Conservation (phyloP, 345 rosid species). For the Bretschneidera sinensis region DNA sequence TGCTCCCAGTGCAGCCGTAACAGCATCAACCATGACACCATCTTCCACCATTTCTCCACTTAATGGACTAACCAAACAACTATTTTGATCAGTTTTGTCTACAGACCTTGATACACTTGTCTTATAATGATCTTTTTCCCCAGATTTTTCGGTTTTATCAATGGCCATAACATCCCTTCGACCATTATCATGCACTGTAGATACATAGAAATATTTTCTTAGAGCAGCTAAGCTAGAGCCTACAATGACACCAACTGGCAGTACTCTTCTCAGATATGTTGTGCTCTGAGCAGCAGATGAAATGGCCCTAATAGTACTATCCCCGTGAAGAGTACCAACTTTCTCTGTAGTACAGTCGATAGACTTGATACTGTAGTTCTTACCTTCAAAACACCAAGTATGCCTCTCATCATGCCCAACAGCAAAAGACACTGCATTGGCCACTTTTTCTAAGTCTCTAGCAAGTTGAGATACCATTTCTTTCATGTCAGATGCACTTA, state of each 20-base stretch:
- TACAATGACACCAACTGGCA: constrained; percentile 78
- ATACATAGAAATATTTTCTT: constrained; percentile 59
- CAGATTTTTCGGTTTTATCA: constrained; percentile 13
- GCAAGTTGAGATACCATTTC: constrained; percentile 49
- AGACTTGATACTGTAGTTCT: constrained; percentile 19
- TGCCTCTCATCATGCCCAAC: constrained; percentile 33
- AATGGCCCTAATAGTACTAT: constrained; percentile 52
- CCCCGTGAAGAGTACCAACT: constrained; percentile 56
- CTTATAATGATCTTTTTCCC: constrained; percentile 12
- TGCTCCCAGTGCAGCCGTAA: constrained; percentile 91
- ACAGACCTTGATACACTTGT: constrained; percentile 13
- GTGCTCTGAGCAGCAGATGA: constrained; percentile 68
- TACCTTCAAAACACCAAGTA: constrained; percentile 34
- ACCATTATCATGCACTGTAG: constrained; percentile 29
- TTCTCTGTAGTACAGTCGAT: constrained; percentile 33
- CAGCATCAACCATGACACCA: constrained; percentile 74
- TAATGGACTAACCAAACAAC: constrained; percentile 16
- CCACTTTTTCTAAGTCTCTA: constrained; percentile 61
- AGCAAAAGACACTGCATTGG: constrained; percentile 59
- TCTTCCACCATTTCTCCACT: constrained; percentile 26
- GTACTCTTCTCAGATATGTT: constrained; percentile 52
- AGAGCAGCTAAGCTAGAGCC: constrained; percentile 92
- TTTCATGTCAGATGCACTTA: constrained; percentile 52
- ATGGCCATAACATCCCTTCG: constrained; percentile 23
- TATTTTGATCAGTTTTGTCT: constrained; percentile 19